Conservation (phyloP, 352 stramenopile genomes). For the Pythium aristosporum region DNA sequence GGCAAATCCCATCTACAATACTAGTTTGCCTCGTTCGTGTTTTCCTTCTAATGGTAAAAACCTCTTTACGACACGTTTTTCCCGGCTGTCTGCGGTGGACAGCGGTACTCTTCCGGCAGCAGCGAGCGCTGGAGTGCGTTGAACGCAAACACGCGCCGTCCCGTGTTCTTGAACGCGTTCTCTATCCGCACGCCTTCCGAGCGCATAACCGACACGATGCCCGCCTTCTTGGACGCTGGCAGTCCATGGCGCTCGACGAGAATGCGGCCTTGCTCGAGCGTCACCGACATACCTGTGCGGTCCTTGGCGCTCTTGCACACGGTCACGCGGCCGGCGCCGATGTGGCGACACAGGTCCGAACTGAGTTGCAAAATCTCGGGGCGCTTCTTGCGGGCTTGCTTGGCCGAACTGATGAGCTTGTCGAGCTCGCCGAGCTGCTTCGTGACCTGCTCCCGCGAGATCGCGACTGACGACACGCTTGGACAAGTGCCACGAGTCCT, state of each 20-base stretch:
- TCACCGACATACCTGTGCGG: constrained; percentile 97
- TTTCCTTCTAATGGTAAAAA: neutral
- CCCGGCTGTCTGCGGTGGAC: constrained; percentile 72
- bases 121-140: constrained; percentile 82
- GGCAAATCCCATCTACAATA: too few species aligned
- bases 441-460: constrained; percentile 54
- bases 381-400: constrained; percentile 78
- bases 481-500: constrained; percentile 34
- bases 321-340: constrained; percentile 90
- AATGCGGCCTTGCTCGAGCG: constrained; percentile 91
- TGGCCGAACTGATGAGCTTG: constrained; percentile 64
- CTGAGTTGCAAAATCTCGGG: constrained; percentile 85
- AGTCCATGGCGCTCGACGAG: constrained; percentile 76
- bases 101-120: constrained; percentile 81
- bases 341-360: constrained; percentile 71
- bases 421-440: constrained; percentile 59
- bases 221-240: constrained; percentile 68
- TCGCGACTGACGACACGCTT: constrained; percentile 15
- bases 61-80: constrained; percentile 70
- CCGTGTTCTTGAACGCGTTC: constrained; percentile 85
- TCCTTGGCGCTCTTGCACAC: constrained; percentile 99
- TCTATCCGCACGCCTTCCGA: constrained; percentile 84
- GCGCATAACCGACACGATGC: constrained; percentile 81
- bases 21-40: too few species aligned
- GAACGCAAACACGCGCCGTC: constrained; percentile 80